Evolutionary conservation across 345 rosid species (phyloP), one percentile per base, ranked within the genome.

Genomic region (Eucalyptus guilfoylei): DNA sequence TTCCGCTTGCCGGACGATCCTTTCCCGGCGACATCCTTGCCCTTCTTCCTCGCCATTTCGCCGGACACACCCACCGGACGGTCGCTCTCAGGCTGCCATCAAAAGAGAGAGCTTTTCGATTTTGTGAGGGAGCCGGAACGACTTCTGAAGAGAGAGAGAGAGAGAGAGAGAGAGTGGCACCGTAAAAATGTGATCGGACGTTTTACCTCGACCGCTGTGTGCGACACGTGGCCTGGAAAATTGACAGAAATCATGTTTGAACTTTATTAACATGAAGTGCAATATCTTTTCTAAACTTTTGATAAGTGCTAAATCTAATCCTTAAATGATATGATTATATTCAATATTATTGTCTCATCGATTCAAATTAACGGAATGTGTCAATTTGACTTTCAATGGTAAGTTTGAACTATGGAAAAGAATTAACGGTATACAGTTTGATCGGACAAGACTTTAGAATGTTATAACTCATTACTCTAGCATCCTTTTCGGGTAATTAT

Each of bases 21-120:
- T 11, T 90, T 90, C 44, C 90, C 90, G 80, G 92, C 94, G 80
- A 92, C 87, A 81, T 91, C 93, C 69, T 94, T 94, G 76, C 86
- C 91, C 83, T 89, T 89, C 89, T 87, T 86, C 81, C 89, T 85
- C 88, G 30, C 88, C 91, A 90, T 90, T 49, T 44, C 69, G 50
- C 19, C 55, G 49, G 40, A 47, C 24, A 17, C 44, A 34, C 44
- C 81, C 2, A 32, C 26, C 44, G 44, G 26, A 72, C 85, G 47
- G 47, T 40, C 47, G 47, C 85, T 86, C 60, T 50, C 60, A 47
- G 44, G 28, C 34, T 32, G 89, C 40, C 49, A 40, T 9, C 4
- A 23, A 28, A 49, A 28, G 11, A 37, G 64, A n/a, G 26, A 26
- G 34, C 40, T 52, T 28, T 86, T n/a, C 50, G 7, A 47, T 52